Evolutionary conservation across 2,329 filamentous ascomycete genomes (phyloP), one percentile per base, ranked within the genome.

Genomic region (Cordyceps tenuipes): DNA sequence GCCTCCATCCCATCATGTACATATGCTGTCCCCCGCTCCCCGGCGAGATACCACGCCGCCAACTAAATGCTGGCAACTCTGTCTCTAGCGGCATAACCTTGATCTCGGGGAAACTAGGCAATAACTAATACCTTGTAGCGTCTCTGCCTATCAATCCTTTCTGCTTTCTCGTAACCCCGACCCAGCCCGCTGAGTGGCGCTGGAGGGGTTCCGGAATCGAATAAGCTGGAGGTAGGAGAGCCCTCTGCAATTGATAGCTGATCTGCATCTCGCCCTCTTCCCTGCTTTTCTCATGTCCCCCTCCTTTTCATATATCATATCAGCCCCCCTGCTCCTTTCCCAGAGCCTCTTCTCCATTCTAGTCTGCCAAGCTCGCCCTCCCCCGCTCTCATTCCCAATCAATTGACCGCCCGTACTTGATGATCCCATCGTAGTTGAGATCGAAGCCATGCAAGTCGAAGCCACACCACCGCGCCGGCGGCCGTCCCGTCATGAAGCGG

Each of bases 361-460:
- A 6, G 23, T 34, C 17, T 31, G 15, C 5, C 17, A 34, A 39
- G 5, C 13, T 23, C 23, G 23, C 23, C 23, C 23, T 23, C 23
- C 23, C 23, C 26, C 2, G n/a, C 5, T 23, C 5, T 15, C 21
- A 26, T 23, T 26, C 19, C 23, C 23, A 23, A 23, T 13, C 2
- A 56, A 21, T 31, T 13, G 43, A 15, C 44, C 4, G n/a, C 5
- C 19, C 44, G 21, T 23, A 7, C 10, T 39, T 39, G 15, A 57
- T 57, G 44, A 41, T 48, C 9, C 31, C 31, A 6, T 26, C 15
- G 5, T 48, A 29, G 44, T 19, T 23, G 54, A 29, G 8, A 46
- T 17, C 23, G 23, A 23, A 19, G 44, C n/a, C 12, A 59, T 59
- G 57, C 19, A 59, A 59, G 39, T 59, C 48, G 48, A 59, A 52